Base-by-base conservation (phyloP, 2,329 filamentous ascomycete genomes). In the Xylariaceae sp. region DNA sequence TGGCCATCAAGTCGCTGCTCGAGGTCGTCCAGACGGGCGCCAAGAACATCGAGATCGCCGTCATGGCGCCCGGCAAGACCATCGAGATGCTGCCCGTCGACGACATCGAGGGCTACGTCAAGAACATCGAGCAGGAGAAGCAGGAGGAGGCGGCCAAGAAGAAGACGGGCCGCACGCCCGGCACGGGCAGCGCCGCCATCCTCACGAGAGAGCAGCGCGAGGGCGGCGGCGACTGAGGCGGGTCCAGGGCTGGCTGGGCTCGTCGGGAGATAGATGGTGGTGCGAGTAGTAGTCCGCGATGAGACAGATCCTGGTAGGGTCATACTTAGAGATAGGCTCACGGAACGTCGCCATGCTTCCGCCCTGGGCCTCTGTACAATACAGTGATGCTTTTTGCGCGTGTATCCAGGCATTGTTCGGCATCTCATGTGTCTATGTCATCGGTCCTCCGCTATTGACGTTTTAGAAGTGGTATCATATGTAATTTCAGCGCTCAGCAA, bases 101-200 rank as follows among this genome's bases (percentile, higher is more conserved):
- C 61, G 86, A 94, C 55, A 98, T 98, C 55, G 92, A 98, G 71
- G 77, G 77, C 50, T 95, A 94, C 56, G 93, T 98, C 56, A 96
- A 96, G 79, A 92, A 79, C 64, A 98, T 98, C 61, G 94, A 98
- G 71, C 84, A 89, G 53, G 93, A 98, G 75, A 98, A 98, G 76
- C 89, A 94, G 59, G 92, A 96, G 63, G 92, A 98, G 70, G 90
- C 90, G 16, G 87, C 86, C 25, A 94, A 88, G 75, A 94, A 94
- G 81, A 93, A 94, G 80, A 84, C 77, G 28, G 83, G 84, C 38
- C 72, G 80, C 50, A 75, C 77, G 41, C 74, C 79, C n/a, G 80
- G 79, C 37, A 77, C 73, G 31, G 80, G 79, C 29, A 79, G 66
- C 47, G 78, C 84, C 13, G 75, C 85, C 27, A 87, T 92, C 52